Conservation (phyloP, 306 rosid species). For the Clitoria ternatea region DNA sequence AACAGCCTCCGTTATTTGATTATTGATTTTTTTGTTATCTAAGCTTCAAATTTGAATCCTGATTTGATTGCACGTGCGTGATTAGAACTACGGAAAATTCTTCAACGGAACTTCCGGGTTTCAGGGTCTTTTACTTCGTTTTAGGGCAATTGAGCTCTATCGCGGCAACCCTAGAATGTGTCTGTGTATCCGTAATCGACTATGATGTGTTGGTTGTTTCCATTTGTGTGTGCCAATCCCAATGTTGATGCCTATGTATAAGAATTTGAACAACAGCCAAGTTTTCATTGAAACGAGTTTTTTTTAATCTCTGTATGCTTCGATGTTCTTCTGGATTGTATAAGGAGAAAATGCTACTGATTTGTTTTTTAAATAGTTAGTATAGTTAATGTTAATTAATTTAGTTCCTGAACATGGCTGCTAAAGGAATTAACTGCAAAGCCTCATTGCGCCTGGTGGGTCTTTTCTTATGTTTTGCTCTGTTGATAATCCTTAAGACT, state of each 20-base stretch:
- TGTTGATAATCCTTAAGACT: not conserved
- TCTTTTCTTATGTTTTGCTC: not conserved
- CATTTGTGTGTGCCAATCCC: not conserved
- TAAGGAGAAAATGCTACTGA: too few species aligned
- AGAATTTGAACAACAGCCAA: conserved; percentile 1
- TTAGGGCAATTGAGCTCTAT: not conserved
- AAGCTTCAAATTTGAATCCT: not conserved
- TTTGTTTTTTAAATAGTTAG: too few species aligned
- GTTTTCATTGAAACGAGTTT: not conserved
- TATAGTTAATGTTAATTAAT: too few species aligned
- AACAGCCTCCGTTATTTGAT: not conserved
- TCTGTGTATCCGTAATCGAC: not conserved
- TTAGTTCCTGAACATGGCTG: not conserved
- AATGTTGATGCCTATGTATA: not conserved
- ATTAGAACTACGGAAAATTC: not conserved
- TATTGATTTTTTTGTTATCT: not conserved
- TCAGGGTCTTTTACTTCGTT: not conserved
- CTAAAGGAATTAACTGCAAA: not conserved
- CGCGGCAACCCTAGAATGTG: conserved; percentile 7
- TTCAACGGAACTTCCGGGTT: conserved; percentile 6
- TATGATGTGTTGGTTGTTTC: not conserved
- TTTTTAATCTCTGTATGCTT: not conserved
- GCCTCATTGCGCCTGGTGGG: not conserved
- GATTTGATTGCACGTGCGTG: conserved; percentile 1
- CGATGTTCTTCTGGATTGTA: too few species aligned